Conservation (phyloP, 2,329 filamentous ascomycete genomes). For the Chaetomium sp. region DNA sequence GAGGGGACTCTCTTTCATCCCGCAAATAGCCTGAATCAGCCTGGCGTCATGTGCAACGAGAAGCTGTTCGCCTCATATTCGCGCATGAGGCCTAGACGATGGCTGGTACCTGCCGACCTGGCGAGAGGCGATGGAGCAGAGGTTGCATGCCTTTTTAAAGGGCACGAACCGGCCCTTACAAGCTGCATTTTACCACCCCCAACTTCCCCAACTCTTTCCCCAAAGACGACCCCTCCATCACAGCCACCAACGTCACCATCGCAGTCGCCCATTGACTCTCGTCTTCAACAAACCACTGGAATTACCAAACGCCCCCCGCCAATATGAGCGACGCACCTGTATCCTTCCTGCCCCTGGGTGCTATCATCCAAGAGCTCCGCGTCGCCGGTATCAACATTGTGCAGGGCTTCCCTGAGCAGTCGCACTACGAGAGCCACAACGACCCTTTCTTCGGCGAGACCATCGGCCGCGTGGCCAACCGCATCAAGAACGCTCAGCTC, state of each 20-base stretch:
- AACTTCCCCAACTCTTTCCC: background rate
- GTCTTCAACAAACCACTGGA: background rate
- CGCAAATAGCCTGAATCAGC: slow-evolving; percentile 23
- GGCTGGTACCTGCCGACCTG: background rate
- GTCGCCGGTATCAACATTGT: slow-evolving; percentile 81
- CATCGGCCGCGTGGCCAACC: slow-evolving; percentile 80
- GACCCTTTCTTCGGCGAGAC: slow-evolving; percentile 83
- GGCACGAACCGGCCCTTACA: no score
- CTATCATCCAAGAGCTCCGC: slow-evolving; percentile 73
- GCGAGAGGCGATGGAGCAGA: no score
- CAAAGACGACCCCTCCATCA: background rate
- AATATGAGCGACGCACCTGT: slow-evolving; percentile 45
- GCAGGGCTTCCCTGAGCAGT: slow-evolving; percentile 70
- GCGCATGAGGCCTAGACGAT: background rate
- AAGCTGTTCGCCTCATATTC: no score
- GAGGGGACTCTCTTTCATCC: slow-evolving; percentile 15
- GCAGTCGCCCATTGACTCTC: background rate
- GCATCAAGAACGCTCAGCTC: slow-evolving; percentile 66
- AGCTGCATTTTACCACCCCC: background rate
- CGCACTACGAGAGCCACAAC: slow-evolving; percentile 71
- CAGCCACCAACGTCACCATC: background rate
- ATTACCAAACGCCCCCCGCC: background rate
- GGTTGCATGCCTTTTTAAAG: no score
- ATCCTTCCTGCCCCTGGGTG: slow-evolving; percentile 67
- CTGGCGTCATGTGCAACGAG: slow-evolving; percentile 21